Base-by-base conservation (phyloP, 2,329 filamentous ascomycete genomes). In the Aspergillus hortae region DNA sequence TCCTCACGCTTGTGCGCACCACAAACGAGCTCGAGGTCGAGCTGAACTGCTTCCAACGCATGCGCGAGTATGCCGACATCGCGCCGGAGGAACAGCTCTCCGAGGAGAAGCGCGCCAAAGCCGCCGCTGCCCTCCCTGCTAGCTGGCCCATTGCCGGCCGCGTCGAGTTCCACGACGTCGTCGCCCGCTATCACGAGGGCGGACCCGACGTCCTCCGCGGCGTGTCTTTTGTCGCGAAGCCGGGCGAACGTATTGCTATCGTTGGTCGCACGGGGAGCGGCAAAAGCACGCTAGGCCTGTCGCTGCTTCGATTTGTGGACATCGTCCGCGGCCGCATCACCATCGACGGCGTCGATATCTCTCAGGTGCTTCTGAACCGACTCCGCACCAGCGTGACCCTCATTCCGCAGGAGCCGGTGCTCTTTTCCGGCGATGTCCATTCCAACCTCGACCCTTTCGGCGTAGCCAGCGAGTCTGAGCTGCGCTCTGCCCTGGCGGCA, bases 381-480 rank as follows among this genome's bases (percentile, higher is more conserved):
- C 76, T 83, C 32, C 77, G 81, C 11, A 77, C 80, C 57, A 77
- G 75, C 45, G 74, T 83, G 15, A 82, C 80, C 2, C 79, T 83
- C 40, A 83, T 84, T 15, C 79, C 82, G 0, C 81, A 84, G 57
- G 82, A 84, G 56, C 77, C 82, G 0, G 79, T 81, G 15, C 68
- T 84, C 6, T 85, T 85, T 60, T 79, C 80, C 0, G 82, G 82
- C 4, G 77, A 73, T 12, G 76, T 84, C 67, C 76, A 80, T 6
- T 75, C 79, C 48, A 86, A 85, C 52, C 77, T 86, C 25, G 82
- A 86, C 52, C 81, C 83, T 0, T 71, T 84, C 11, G 69, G 76
- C 27, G 76, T 82, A 52, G 78, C 81, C 62, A 70, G 70, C 10
- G 79, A 83, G 58, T 71, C 70, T 0, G 80, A 79, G 30, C 54